Conservation (phyloP, 208 protist species). For the Giardia muris region DNA sequence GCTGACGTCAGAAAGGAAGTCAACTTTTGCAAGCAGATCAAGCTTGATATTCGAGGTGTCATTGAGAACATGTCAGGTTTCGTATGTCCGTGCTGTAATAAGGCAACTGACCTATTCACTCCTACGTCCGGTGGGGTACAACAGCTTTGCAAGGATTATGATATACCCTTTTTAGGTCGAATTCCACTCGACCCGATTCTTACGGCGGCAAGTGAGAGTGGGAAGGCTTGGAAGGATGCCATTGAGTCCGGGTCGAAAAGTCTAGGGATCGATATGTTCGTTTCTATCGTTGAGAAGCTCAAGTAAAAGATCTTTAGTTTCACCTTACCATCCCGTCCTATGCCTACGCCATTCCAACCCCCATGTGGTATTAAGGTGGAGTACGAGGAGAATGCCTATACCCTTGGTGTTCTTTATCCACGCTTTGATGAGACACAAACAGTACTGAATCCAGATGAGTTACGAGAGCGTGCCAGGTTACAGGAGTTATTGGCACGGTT, state of each 20-base stretch:
- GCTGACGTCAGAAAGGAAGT: slow-evolving; percentile 92
- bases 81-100: slow-evolving; percentile 37
- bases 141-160: neutral
- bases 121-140: neutral
- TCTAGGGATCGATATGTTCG: slow-evolving; percentile 15
- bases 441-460: too few species aligned
- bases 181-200: slow-evolving; percentile 14
- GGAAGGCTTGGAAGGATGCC: neutral
- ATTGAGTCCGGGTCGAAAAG: neutral
- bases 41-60: slow-evolving; percentile 78
- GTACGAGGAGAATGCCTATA: too few species aligned
- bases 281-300: too few species aligned
- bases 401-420: too few species aligned
- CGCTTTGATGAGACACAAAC: too few species aligned
- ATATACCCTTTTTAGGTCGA: neutral
- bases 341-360: too few species aligned
- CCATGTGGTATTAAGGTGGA: too few species aligned
- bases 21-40: slow-evolving; percentile 88
- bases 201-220: neutral
- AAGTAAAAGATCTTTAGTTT: too few species aligned
- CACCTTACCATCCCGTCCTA: too few species aligned
- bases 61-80: slow-evolving; percentile 98
- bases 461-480: too few species aligned
- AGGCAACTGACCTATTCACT: slow-evolving; percentile 29
- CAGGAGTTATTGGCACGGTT: too few species aligned